Base-by-base conservation (phyloP, 108 stramenopile genomes). In the Cyclotella sp. region DNA sequence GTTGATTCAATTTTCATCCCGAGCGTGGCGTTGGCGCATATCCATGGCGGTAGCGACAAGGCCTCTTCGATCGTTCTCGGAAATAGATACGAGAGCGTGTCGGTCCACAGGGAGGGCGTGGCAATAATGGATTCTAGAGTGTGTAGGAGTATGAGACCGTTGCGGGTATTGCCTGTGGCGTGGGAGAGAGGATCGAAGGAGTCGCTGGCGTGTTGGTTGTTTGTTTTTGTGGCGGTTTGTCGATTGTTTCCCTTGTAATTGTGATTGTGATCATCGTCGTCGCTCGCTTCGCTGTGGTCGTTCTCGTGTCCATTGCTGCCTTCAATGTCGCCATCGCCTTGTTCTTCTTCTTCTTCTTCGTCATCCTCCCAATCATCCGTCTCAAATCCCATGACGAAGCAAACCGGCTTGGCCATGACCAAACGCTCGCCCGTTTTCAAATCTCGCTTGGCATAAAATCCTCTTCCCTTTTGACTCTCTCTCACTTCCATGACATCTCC, bases 371-470 rank as follows among this genome's bases (percentile, higher is more conserved):
- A n/a, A 6, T 57, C 55, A 57, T 24, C 55, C 19, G 83, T 86
- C 61, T 91, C 84, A 72, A 71, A 86, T 34, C 85, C 80, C 70
- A 92, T 75, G 10, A 89, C 88, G 80, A 87, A 81, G 0, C 79
- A 80, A 13, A 93, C 42, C 1, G 92, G 89, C 53, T 90, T 93
- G 29, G 73, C 79, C 9, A 84, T 69, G 22, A 90, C 30, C 22
- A 93, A 45, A 5, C 77, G 19, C 0, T 85, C 80, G 5, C 92
- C 92, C 12, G 80, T 82, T 5, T 78, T 42, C 22, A 93, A 64
- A 41, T 77, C 59, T 34, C 46, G 46, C 12, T 75, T 83, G 44
- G 92, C 85, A 69, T 82, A 85, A 55, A 81, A 88, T 4, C 88
- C 89, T 49, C 78, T 88, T 3, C 92, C 92, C 67, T 83, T 85